phyloP scores from a whole-genome alignment of 2,329 filamentous ascomycete species.

The Aureobasidium namibiae region DNA sequence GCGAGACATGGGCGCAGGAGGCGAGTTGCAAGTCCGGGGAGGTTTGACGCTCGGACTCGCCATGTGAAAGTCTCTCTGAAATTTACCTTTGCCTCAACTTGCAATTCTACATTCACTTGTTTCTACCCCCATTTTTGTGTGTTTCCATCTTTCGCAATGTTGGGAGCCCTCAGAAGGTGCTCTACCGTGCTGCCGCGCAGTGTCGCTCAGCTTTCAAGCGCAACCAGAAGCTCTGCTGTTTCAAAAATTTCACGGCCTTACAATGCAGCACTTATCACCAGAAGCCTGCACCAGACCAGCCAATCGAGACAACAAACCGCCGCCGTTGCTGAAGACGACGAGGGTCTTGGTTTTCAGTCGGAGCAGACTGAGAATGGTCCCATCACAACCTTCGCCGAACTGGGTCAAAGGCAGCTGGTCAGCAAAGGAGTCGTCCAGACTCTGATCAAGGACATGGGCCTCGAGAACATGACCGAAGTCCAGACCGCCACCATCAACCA shows the following conservation, averaged over 20 bases:
- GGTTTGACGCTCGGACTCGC: neutral
- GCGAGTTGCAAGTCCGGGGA: neutral
- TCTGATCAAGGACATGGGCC: conserved; percentile 64
- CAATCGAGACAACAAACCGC: conserved; percentile 29
- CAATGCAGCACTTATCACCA: conserved; percentile 5
- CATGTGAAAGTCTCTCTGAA: conserved; percentile 7
- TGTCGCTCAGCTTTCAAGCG: conserved; percentile 15
- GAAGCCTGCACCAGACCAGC: conserved; percentile 30
- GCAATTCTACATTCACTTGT: neutral
- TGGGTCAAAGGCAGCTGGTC: conserved; percentile 43
- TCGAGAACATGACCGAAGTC: conserved; percentile 86
- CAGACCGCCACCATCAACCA: conserved; percentile 76
- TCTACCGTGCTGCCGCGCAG: conserved; percentile 22
- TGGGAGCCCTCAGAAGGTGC: conserved; percentile 18
- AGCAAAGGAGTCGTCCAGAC: conserved; percentile 57
- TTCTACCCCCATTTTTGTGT: neutral
- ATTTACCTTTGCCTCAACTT: conserved; percentile 6
- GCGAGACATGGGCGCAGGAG: no score
- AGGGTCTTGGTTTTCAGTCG: conserved; percentile 18
- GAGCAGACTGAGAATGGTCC: conserved; percentile 11
- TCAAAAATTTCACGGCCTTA: neutral
- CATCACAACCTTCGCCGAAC: conserved; percentile 36
- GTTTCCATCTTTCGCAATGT: neutral
- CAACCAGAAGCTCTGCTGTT: neutral
- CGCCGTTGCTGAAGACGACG: conserved; percentile 21